These are phyloP conservation scores for Sporothrix luriei DNA, from an alignment of 2,329 filamentous ascomycete genomes.

Conservation along the genomic window DNA sequence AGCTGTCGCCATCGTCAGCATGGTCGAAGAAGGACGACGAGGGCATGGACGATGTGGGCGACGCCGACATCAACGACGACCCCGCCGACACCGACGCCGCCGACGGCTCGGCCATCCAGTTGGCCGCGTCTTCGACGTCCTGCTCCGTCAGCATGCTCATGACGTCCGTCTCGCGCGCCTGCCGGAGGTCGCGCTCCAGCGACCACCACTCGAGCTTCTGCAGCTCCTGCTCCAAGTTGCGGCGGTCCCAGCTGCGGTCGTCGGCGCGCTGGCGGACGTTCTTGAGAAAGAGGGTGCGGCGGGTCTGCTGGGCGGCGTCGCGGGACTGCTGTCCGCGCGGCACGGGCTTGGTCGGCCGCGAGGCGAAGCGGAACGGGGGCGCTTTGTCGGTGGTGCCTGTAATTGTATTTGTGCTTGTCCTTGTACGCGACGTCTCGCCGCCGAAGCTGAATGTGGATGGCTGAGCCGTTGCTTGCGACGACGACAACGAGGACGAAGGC, in stretches of 20 bases:
- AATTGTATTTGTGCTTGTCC: neutral
- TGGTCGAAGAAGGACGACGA: conserved; percentile 29
- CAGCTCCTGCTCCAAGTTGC: conserved; percentile 63
- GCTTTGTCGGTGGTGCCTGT: neutral
- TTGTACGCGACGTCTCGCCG: neutral
- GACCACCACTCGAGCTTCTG: conserved; percentile 50
- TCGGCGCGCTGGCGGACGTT: conserved; percentile 64
- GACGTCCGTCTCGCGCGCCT: conserved; percentile 47
- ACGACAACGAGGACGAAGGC: conserved; percentile 22
- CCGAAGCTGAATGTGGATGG: conserved; percentile 2
- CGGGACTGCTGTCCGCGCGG: conserved; percentile 60
- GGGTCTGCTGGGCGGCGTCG: conserved; percentile 64
- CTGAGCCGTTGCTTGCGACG: neutral
- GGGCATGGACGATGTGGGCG: neutral
- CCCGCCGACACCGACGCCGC: neutral
- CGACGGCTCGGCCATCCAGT: conserved; percentile 41
- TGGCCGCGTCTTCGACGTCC: conserved; percentile 56
- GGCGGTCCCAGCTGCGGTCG: conserved; percentile 60
- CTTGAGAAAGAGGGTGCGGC: conserved; percentile 69
- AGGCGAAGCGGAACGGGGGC: conserved; percentile 52
- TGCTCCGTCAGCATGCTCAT: conserved; percentile 51
- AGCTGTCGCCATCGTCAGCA: neutral
- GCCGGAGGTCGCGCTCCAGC: conserved; percentile 45
- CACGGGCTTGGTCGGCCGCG: conserved; percentile 62
- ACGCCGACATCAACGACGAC: too few species aligned